Percentiles rank a stretch among this genome's conserved stretches.
Evolutionary conservation across 2,329 filamentous ascomycete species (phyloP).

Genomic region (Alternaria gansuensis): DNA sequence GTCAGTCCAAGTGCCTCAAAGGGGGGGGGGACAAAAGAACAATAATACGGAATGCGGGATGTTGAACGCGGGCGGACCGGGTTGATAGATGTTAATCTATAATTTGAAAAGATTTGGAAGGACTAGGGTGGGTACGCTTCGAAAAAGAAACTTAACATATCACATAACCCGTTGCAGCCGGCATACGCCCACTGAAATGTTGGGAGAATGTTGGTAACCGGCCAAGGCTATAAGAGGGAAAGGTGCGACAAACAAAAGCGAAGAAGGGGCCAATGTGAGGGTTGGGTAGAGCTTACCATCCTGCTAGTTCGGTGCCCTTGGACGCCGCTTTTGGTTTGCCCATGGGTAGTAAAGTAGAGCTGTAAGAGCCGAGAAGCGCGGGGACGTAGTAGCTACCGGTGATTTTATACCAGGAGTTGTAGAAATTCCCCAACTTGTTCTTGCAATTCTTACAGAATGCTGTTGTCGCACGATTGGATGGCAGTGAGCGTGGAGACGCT

Average conservation of each 20-base stretch:
- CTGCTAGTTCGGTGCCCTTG: constrained; percentile 45
- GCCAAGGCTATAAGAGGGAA: constrained; percentile 36
- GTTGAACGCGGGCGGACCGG: constrained; percentile 36
- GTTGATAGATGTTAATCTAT: constrained; percentile 54
- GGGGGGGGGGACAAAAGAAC: constrained; percentile 8
- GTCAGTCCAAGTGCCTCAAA: constrained; percentile 31
- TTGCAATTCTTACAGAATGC: constrained; percentile 46
- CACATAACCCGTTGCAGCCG: constrained; percentile 45
- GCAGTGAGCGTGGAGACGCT: constrained; percentile 23
- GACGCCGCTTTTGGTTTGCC: constrained; percentile 43
- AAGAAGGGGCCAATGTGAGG: constrained; percentile 20
- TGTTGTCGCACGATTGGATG: constrained; percentile 35
- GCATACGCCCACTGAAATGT: constrained; percentile 45
- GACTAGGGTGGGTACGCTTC: constrained; percentile 49
- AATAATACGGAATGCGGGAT: constrained; percentile 15
- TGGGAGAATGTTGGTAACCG: constrained; percentile 41
- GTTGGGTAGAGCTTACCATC: constrained; percentile 51
- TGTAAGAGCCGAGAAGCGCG: constrained; percentile 47
- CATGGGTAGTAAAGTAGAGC: constrained; percentile 34
- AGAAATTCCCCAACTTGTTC: constrained; percentile 47
- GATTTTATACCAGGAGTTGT: constrained; percentile 50
- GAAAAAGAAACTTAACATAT: constrained; percentile 48
- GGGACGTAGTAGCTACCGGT: constrained; percentile 51
- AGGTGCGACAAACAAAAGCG: constrained; percentile 32
- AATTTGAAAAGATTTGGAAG: constrained; percentile 48